phyloP scores from a whole-genome alignment of 2,329 filamentous ascomycete genomes.

The Trichoderma endophyticum region DNA sequence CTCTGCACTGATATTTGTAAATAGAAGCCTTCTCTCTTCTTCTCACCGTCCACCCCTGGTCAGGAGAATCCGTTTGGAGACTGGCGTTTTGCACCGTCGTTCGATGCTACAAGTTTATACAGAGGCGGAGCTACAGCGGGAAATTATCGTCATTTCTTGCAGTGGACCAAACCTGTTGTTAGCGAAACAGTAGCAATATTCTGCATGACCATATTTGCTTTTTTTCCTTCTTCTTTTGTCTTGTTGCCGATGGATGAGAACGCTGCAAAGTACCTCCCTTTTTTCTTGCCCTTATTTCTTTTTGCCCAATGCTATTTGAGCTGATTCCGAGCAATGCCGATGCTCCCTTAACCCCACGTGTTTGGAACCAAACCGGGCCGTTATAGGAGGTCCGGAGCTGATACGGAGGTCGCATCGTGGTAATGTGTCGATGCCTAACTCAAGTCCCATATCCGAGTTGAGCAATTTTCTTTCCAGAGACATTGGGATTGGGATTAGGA shows the following conservation, averaged over 20 bases:
- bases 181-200: neutral
- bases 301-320: neutral
- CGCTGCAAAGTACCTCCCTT: neutral
- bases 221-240: neutral
- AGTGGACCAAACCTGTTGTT: constrained; percentile 8
- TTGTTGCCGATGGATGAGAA: neutral
- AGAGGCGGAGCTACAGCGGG: constrained; percentile 5
- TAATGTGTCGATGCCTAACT: constrained; percentile 12
- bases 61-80: constrained; percentile 15
- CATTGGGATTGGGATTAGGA: neutral
- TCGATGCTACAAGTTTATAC: neutral
- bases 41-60: neutral
- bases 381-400: neutral
- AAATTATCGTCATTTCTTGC: constrained; percentile 18
- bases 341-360: constrained; percentile 13
- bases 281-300: neutral
- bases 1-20: neutral
- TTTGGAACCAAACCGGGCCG: neutral
- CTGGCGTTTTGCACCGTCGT: neutral
- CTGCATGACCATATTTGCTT: neutral
- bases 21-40: neutral
- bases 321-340: constrained; percentile 11
- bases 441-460: neutral
- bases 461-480: neutral
- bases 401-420: neutral